phyloP scores from a whole-genome alignment of 179 eudicot genomes.

The Silene coronaria region DNA sequence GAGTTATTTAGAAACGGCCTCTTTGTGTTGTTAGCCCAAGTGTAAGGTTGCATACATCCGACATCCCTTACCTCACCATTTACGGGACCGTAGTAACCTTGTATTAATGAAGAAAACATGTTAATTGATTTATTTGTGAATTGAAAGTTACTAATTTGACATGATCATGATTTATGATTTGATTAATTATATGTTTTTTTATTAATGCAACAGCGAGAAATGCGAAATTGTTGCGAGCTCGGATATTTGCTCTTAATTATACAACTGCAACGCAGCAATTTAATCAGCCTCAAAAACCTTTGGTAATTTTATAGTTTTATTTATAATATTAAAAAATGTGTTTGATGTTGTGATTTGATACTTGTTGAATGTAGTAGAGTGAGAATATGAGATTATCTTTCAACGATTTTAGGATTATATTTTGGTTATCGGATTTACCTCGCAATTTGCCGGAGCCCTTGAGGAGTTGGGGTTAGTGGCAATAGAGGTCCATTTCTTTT shows the following conservation, averaged over 20 bases:
- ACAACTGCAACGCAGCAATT: constrained; percentile 35
- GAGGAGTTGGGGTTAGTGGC: too few species aligned
- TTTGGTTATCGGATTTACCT: too few species aligned
- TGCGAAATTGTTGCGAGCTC: constrained; percentile 28
- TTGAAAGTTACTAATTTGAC: neutral
- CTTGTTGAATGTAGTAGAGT: neutral
- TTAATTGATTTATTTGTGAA: neutral
- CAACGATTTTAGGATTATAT: neutral
- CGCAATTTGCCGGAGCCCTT: too few species aligned
- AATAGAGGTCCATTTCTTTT: too few species aligned
- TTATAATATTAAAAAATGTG: neutral
- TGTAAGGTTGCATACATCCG: too few species aligned
- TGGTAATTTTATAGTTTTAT: constrained; percentile 22
- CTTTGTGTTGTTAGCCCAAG: too few species aligned
- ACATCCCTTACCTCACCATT: too few species aligned
- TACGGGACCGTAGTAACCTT: too few species aligned
- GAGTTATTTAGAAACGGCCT: too few species aligned
- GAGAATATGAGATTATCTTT: neutral
- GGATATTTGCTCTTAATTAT: constrained; percentile 28
- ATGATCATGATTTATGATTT: constrained; percentile 3
- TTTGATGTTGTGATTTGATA: neutral
- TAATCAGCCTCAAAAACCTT: constrained; percentile 25
- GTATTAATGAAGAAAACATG: neutral
- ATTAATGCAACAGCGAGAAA: constrained; percentile 21
- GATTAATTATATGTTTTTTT: neutral